A percentile compares a stretch with the other conserved stretches of the same genome.
Evolutionary conservation across 2,329 filamentous ascomycete species (phyloP).

Genomic region (Epichloe brachyelytri): DNA sequence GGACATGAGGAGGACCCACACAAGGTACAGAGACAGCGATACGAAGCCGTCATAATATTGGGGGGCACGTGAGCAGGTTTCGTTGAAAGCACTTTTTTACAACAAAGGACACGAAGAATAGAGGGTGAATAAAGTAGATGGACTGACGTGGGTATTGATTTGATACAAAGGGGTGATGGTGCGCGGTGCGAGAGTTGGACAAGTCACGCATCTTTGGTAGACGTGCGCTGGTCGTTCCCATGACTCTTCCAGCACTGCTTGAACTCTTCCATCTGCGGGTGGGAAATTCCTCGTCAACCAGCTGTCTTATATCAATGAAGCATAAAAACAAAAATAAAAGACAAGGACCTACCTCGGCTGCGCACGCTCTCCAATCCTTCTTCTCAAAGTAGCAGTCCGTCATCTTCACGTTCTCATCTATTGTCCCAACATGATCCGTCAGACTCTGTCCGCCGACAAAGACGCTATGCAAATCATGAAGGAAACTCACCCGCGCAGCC

Average conservation of each 20-base stretch:
- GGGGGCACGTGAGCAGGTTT: neutral
- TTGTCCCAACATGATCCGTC: neutral
- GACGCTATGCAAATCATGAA: neutral
- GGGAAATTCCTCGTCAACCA: too few relatives aligned
- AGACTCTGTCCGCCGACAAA: neutral
- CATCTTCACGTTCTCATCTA: slow-evolving; percentile 80
- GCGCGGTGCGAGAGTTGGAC: neutral
- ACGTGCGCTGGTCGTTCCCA: slow-evolving; percentile 74
- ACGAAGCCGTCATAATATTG: neutral
- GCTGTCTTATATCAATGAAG: neutral
- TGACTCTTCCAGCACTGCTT: slow-evolving; percentile 83
- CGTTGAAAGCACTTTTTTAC: neutral
- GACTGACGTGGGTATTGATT: neutral
- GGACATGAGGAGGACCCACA: neutral
- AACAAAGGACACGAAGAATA: neutral
- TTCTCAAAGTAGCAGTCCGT: slow-evolving; percentile 94
- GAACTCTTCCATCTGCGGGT: slow-evolving; percentile 71
- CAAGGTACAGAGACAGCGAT: neutral
- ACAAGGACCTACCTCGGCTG: slow-evolving; percentile 58
- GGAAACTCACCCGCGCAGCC: slow-evolving; percentile 64
- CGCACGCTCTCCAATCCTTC: slow-evolving; percentile 89
- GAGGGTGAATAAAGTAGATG: neutral
- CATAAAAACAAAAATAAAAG: too few relatives aligned
- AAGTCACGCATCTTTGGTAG: slow-evolving; percentile 50
- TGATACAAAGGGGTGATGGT: neutral